Conservation (phyloP, 2,329 filamentous ascomycete species). For the Fusarium burgessii region DNA sequence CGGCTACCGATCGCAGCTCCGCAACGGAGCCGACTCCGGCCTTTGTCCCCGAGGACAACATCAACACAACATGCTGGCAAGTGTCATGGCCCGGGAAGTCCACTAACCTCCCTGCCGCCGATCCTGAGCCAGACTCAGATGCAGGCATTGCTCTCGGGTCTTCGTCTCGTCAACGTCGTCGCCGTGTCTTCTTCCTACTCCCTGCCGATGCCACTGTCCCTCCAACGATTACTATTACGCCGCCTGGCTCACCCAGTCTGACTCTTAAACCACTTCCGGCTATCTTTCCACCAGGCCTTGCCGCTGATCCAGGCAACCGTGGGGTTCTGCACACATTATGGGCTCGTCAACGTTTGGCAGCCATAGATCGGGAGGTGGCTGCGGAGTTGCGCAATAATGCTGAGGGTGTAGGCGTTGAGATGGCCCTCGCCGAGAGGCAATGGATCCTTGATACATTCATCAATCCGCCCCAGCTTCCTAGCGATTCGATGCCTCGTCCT, state of each 20-base stretch:
- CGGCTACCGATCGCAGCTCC: conserved; percentile 37
- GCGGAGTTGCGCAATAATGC: conserved; percentile 78
- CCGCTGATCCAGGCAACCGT: conserved; percentile 77
- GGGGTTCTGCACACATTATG: conserved; percentile 91
- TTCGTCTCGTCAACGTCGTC: conserved; percentile 54
- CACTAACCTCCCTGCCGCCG: conserved; percentile 73
- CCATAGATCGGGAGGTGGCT: conserved; percentile 81
- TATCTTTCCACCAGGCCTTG: conserved; percentile 83
- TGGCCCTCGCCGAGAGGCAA: conserved; percentile 84
- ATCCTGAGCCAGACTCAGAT: conserved; percentile 44
- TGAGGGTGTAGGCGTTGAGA: conserved; percentile 85
- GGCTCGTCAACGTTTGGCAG: conserved; percentile 84
- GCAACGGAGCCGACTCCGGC: conserved; percentile 33
- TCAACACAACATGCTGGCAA: conserved; percentile 66
- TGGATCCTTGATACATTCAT: conserved; percentile 87
- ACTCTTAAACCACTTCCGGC: conserved; percentile 84
- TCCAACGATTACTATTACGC: conserved; percentile 74
- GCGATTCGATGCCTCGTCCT: conserved; percentile 47
- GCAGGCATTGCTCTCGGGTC: conserved; percentile 48
- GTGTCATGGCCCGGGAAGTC: conserved; percentile 87
- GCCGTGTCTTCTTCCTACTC: conserved; percentile 84
- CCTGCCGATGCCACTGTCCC: conserved; percentile 79
- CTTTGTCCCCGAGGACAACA: conserved; percentile 4
- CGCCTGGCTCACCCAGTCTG: conserved; percentile 56
- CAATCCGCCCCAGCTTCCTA: conserved; percentile 42